phyloP scores from a whole-genome alignment of 352 stramenopile genomes.

The Globisporangium barbulae region DNA sequence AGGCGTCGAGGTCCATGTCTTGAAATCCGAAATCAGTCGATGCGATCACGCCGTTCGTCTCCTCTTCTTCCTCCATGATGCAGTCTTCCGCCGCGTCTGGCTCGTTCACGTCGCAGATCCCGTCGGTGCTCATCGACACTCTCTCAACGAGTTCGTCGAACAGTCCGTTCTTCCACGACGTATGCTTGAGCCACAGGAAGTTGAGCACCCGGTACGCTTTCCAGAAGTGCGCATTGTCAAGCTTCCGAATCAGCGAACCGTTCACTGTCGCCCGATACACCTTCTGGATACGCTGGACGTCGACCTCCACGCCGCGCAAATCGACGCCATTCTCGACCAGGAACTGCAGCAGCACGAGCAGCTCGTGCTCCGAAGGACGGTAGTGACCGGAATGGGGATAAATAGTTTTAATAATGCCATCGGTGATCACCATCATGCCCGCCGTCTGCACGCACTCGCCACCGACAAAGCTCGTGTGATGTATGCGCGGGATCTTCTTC shows the following conservation, averaged over 20 bases:
- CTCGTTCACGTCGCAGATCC: constrained; percentile 29
- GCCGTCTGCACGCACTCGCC: constrained; percentile 96
- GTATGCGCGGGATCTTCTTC: constrained; percentile 91
- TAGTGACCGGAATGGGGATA: constrained; percentile 99
- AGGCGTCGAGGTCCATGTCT: constrained; percentile 12
- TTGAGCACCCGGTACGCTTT: constrained; percentile 68
- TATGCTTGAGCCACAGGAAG: constrained; percentile 75
- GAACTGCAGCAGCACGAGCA: constrained; percentile 93
- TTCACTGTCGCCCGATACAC: constrained; percentile 88
- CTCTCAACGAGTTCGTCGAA: constrained; percentile 80
- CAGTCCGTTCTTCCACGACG: constrained; percentile 66
- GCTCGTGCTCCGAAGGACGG: constrained; percentile 92
- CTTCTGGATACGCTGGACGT: constrained; percentile 96
- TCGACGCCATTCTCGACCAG: constrained; percentile 90
- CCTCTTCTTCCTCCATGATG: constrained; percentile 47
- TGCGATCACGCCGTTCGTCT: constrained; percentile 19
- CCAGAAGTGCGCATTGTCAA: constrained; percentile 87
- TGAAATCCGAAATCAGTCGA: constrained; percentile 20
- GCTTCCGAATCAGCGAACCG: constrained; percentile 66
- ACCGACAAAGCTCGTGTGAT: constrained; percentile 97
- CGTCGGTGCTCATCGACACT: constrained; percentile 51
- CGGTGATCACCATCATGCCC: constrained; percentile 94
- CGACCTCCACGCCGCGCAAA: constrained; percentile 88
- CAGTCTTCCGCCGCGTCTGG: constrained; percentile 41
- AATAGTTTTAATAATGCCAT: constrained; percentile 91